Conservation (phyloP, 164 flowering plant genomes). For the Sedum album region DNA sequence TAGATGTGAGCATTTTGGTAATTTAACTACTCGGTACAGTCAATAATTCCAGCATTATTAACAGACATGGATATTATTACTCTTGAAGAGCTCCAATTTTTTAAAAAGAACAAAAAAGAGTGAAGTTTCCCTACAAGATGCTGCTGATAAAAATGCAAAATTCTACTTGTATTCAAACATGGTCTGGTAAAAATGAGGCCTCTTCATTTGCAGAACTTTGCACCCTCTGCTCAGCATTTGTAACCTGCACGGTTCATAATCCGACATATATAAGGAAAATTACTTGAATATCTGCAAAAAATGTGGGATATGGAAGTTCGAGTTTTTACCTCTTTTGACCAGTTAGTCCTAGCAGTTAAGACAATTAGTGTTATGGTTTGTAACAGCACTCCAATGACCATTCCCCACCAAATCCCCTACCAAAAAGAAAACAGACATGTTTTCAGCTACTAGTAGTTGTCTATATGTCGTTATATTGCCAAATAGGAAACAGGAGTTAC, state of each 20-base stretch:
- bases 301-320: neutral
- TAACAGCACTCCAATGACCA: conserved; percentile 52
- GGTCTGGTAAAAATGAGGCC: conserved; percentile 11
- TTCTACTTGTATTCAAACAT: neutral
- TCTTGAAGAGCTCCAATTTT: too few relatives aligned
- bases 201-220: conserved; percentile 31
- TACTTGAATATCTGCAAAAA: neutral
- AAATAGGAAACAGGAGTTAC: conserved; percentile 25
- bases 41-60: too few relatives aligned
- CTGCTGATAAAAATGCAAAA: too few relatives aligned
- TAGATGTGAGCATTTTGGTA: too few relatives aligned
- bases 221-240: conserved; percentile 37
- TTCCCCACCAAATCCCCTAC: conserved; percentile 84
- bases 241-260: conserved; percentile 27
- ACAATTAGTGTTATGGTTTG: conserved; percentile 50
- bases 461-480: neutral
- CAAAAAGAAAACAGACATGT: neutral
- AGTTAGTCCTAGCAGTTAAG: conserved; percentile 57
- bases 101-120: neutral
- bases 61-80: too few relatives aligned
- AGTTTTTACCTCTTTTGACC: conserved; percentile 48
- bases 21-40: too few relatives aligned
- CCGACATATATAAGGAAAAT: too few relatives aligned
- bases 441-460: neutral
- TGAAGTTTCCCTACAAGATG: neutral